Percentiles rank a stretch among this genome's conserved stretches.
Conservation (phyloP, 192 early-diverging fungal species). For the Coemansia sp. region DNA sequence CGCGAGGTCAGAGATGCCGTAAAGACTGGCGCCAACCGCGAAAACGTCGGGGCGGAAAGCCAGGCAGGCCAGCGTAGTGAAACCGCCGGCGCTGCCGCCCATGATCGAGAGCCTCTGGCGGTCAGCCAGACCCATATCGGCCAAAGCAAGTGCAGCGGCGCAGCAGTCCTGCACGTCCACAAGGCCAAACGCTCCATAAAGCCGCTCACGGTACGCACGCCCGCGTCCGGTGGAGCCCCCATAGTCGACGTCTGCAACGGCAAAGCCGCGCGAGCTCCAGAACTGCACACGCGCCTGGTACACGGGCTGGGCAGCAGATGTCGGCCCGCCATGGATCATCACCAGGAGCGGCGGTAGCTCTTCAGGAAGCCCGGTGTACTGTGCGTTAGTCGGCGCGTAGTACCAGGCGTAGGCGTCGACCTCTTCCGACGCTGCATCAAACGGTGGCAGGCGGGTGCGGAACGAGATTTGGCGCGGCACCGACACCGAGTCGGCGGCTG, state of each 20-base stretch:
- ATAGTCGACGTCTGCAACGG: constrained; percentile 72
- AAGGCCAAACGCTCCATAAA: constrained; percentile 67
- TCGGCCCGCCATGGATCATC: constrained; percentile 73
- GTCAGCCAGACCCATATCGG: constrained; percentile 58
- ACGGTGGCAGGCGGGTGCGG: constrained; percentile 52
- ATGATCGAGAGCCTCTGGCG: constrained; percentile 60
- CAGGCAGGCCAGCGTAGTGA: constrained; percentile 60
- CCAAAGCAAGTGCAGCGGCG: constrained; percentile 63
- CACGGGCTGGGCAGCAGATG: constrained; percentile 31
- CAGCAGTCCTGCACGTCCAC: constrained; percentile 80
- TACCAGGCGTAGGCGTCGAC: constrained; percentile 54
- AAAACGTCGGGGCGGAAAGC: constrained; percentile 71
- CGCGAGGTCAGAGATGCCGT: constrained; percentile 71
- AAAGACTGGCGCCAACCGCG: constrained; percentile 65
- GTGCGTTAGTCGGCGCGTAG: constrained; percentile 64
- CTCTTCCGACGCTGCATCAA: neutral
- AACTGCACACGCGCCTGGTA: constrained; percentile 59
- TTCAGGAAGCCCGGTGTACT: constrained; percentile 50
- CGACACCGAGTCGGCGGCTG: constrained; percentile 56
- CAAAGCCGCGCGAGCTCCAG: constrained; percentile 78
- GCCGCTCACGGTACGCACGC: constrained; percentile 67
- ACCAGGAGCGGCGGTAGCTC: constrained; percentile 69
- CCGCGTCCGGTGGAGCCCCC: constrained; percentile 77
- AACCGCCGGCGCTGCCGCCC: constrained; percentile 71
- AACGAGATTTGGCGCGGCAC: constrained; percentile 60